phyloP scores from a whole-genome alignment of 768 basidiomycete species.

The Suillus luteus region DNA sequence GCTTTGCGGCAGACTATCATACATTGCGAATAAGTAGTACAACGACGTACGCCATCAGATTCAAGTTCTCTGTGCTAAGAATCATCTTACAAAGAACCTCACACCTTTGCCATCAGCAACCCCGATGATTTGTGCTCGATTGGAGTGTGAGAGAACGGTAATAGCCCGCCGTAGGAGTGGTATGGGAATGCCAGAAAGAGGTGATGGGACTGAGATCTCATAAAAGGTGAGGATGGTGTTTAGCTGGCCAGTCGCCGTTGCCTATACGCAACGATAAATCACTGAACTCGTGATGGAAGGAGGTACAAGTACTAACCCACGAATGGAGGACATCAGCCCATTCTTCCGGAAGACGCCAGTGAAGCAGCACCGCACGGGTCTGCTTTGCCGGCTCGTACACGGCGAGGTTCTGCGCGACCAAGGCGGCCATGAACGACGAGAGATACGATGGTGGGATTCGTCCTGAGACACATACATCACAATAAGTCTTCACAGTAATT shows the following conservation, averaged over 20 bases:
- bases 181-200: slow-evolving; percentile 67
- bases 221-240: slow-evolving; percentile 87
- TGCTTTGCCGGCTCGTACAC: slow-evolving; percentile 78
- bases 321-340: slow-evolving; percentile 82
- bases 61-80: too few species aligned
- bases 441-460: slow-evolving; percentile 62
- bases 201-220: slow-evolving; percentile 78
- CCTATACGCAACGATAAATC: slow-evolving; percentile 44
- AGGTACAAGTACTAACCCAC: slow-evolving; percentile 55
- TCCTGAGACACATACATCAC: slow-evolving; percentile 40
- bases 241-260: slow-evolving; percentile 70
- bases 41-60: background rate
- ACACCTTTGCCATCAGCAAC: slow-evolving; percentile 84
- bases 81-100: slow-evolving; percentile 52
- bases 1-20: background rate
- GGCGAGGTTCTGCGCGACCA: slow-evolving; percentile 67
- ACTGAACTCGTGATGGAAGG: background rate
- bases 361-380: slow-evolving; percentile 64
- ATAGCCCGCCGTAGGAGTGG: slow-evolving; percentile 74
- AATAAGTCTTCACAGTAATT: background rate
- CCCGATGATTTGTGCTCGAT: slow-evolving; percentile 74
- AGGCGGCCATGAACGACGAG: slow-evolving; percentile 52
- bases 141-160: slow-evolving; percentile 58
- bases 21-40: background rate
- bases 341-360: slow-evolving; percentile 81